Percentiles rank a stretch among this genome's conserved stretches.
Evolutionary conservation across 2,329 filamentous ascomycete genomes (phyloP).

Genomic region (Arthroderma sp.): DNA sequence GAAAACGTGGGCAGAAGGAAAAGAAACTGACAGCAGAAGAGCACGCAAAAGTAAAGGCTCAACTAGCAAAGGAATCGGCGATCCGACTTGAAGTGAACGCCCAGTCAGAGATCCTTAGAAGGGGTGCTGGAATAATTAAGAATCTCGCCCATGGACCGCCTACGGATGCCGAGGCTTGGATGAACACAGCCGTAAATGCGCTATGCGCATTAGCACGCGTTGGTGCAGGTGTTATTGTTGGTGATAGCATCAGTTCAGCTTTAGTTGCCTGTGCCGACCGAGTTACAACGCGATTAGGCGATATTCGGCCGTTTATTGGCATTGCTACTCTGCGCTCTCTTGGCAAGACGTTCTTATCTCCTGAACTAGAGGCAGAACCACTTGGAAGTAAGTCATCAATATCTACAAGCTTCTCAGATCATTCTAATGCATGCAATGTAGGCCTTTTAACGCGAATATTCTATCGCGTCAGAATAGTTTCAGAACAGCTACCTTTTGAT

Average conservation of each 20-base stretch:
- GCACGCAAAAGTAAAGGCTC: conserved; percentile 75
- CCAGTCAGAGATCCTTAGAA: conserved; percentile 57
- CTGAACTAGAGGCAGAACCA: conserved; percentile 63
- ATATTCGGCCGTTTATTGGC: conserved; percentile 69
- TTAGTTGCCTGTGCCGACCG: conserved; percentile 70
- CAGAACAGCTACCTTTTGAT: conserved; percentile 91
- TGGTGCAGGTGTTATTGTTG: conserved; percentile 69
- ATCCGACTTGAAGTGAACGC: conserved; percentile 62
- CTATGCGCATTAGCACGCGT: conserved; percentile 59
- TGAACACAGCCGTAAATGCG: conserved; percentile 63
- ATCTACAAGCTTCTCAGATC: not conserved
- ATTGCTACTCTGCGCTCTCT: conserved; percentile 73
- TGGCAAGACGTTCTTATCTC: conserved; percentile 57
- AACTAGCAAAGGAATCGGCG: conserved; percentile 71
- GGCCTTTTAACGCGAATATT: conserved; percentile 71
- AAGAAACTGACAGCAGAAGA: conserved; percentile 88
- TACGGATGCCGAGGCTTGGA: conserved; percentile 80
- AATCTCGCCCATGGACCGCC: conserved; percentile 75
- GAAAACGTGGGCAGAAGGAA: conserved; percentile 72
- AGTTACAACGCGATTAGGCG: conserved; percentile 59
- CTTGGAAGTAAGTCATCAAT: conserved; percentile 45
- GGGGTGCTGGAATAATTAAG: conserved; percentile 75
- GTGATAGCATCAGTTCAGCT: conserved; percentile 61
- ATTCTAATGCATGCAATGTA: conserved; percentile 15
- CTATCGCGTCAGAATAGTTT: conserved; percentile 78